These are phyloP conservation scores for Monilinia polystroma DNA, from an alignment of 2,329 filamentous ascomycete genomes.

Conservation along the genomic window DNA sequence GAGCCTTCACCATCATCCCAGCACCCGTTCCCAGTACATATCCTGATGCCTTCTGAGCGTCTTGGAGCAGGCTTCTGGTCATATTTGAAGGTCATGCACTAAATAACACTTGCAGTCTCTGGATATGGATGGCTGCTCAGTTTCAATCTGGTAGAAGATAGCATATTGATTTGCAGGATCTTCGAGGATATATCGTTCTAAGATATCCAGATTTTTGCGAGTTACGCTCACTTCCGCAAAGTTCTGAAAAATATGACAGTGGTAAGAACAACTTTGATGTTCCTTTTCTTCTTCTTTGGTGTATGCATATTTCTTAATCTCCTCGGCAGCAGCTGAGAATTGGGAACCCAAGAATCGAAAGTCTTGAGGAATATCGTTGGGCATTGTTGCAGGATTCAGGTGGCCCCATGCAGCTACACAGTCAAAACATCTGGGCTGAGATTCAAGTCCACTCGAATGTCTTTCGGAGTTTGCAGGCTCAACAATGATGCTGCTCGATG, in stretches of 20 bases:
- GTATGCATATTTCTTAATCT: not conserved
- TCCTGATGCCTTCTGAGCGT: not conserved
- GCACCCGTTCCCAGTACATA: not conserved
- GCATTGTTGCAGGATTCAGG: not conserved
- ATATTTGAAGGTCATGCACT: not conserved
- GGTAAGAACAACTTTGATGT: not conserved
- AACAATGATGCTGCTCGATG: not conserved
- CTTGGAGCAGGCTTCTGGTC: not conserved
- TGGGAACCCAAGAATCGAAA: not conserved
- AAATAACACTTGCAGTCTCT: conserved; percentile 17
- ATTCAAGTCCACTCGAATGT: not conserved
- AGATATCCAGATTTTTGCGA: not conserved
- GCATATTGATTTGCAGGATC: not conserved
- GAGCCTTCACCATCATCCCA: not conserved
- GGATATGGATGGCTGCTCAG: not conserved
- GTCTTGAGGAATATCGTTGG: not conserved
- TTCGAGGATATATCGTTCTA: not conserved
- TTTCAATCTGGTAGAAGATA: not conserved
- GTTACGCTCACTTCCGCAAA: not conserved
- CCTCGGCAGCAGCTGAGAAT: not conserved
- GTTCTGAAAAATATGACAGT: not conserved
- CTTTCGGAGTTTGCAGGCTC: not conserved
- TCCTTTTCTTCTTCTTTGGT: not conserved
- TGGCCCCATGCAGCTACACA: not conserved
- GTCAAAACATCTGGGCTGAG: not conserved